These are phyloP conservation scores for Rhizophagus sp. DNA, from an alignment of 192 early-diverging fungal genomes.

Conservation along the genomic window DNA sequence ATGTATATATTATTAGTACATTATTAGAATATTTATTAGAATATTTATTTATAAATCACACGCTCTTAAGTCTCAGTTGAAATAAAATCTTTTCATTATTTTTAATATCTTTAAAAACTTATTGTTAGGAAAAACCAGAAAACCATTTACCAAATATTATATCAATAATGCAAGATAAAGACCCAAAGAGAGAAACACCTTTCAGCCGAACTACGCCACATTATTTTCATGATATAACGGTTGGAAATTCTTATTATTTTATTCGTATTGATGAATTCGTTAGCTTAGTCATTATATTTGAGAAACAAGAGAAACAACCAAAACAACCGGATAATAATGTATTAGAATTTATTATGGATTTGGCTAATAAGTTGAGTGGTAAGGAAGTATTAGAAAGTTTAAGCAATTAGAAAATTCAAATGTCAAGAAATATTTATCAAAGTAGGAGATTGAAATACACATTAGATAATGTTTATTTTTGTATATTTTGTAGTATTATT, in stretches of 20 bases:
- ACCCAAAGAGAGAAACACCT: too few species aligned
- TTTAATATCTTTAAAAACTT: too few species aligned
- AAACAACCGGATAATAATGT: conserved; percentile 30
- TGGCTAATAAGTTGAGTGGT: conserved; percentile 20
- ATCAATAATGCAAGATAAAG: conserved; percentile 40
- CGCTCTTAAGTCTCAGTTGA: too few species aligned
- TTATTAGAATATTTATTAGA: background rate
- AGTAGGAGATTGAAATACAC: too few species aligned
- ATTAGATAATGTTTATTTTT: too few species aligned
- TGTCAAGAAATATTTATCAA: too few species aligned
- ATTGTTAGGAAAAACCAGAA: conserved; percentile 4
- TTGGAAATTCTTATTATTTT: conserved; percentile 43
- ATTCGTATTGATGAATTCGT: conserved; percentile 45
- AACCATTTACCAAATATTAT: conserved; percentile 48
- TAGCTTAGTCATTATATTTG: conserved; percentile 41
- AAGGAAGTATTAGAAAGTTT: conserved; percentile 12
- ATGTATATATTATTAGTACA: too few species aligned
- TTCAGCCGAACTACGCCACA: too few species aligned
- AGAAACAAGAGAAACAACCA: conserved; percentile 28
- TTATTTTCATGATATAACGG: background rate
- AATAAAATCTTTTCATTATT: too few species aligned
- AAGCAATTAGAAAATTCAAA: too few species aligned
- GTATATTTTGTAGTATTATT: too few species aligned
- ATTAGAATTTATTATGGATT: conserved; percentile 36
- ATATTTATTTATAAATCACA: background rate